phyloP scores from a whole-genome alignment of 345 rosid genomes.

The Zanthoxylum bungeanum region DNA sequence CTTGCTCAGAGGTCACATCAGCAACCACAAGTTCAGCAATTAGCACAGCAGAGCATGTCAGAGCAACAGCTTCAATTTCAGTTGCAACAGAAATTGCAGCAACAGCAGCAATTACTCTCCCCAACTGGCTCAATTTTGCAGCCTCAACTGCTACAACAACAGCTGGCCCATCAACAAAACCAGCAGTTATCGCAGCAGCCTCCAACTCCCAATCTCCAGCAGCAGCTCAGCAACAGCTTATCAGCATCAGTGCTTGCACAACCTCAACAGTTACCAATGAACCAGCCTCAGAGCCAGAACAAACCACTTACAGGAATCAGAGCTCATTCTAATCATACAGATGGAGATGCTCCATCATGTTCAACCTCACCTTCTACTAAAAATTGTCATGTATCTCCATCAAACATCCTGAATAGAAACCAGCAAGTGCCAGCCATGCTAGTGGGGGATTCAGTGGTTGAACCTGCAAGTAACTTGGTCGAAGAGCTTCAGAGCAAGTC shows the following conservation, averaged over 20 bases:
- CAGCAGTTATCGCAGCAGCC: slow-evolving; percentile 50
- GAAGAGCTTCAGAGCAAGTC: slow-evolving; percentile 72
- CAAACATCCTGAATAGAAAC: slow-evolving; percentile 62
- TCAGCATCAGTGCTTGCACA: slow-evolving; percentile 53
- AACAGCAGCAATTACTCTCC: slow-evolving; percentile 55
- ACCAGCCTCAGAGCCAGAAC: slow-evolving; percentile 56
- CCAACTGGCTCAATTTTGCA: slow-evolving; percentile 57
- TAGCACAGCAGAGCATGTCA: slow-evolving; percentile 59
- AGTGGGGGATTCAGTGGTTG: slow-evolving; percentile 49
- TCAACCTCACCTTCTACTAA: slow-evolving; percentile 95
- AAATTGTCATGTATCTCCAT: slow-evolving; percentile 70
- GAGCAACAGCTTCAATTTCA: slow-evolving; percentile 84
- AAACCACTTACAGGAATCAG: slow-evolving; percentile 44
- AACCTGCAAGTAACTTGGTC: slow-evolving; percentile 51
- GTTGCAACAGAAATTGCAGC: no score
- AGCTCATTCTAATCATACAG: slow-evolving; percentile 69
- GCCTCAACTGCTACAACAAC: slow-evolving; percentile 70
- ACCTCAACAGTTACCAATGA: slow-evolving; percentile 53
- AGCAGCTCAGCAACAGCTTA: slow-evolving; percentile 50
- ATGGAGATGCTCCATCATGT: slow-evolving; percentile 95
- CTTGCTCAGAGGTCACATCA: slow-evolving; percentile 58
- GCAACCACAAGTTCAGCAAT: slow-evolving; percentile 55
- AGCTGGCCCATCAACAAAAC: slow-evolving; percentile 46
- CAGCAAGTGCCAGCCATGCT: slow-evolving; percentile 56
- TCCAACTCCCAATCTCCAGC: slow-evolving; percentile 57